Base-by-base conservation (phyloP, 1,139 yeast species). In the Lodderomyces pseudojiufengensis region DNA sequence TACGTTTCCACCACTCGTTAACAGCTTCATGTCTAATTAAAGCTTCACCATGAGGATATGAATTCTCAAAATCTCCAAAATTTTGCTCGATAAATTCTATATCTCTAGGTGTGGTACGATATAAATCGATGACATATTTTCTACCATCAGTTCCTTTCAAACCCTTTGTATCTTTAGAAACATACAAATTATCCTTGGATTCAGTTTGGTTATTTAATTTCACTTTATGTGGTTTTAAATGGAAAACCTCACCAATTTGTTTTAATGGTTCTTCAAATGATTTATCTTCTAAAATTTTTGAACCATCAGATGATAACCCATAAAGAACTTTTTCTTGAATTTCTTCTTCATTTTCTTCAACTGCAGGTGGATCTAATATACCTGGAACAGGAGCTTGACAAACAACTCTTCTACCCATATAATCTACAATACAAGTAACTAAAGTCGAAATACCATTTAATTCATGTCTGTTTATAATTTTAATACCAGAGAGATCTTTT, bases 361-460 rank as follows among this genome's bases (percentile, higher is more conserved):
- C 61, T 8, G 48, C 48, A 13, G 61, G 52, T 5, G 20, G 20
- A 39, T 76, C 71, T 62, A 90, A 84, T 43, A 90, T 78, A 43
- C 98, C 98, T n/a, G 98, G 98, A 33, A 92, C 95, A 16, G 97
- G 96, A 11, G 96, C 86, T 65, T 92, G 98, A 56, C 95, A 88
- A 29, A 90, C 74, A 29, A 90, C 69, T 58, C 97, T 76, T 51
- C 78, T 82, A 43, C 98, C 98, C 58, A 84, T 78, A 61, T 77
- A 90, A 59, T 92, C 97, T 39, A 92, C 87, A 42, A 90, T 74
- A 31, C 90, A 74, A 6, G 97, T 85, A 47, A 86, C 78, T 43
- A 90, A 68, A 38, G 83, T 80, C 50, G 78, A 76, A 35, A 88
- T 66, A 29, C 83, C 87, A 12, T 64, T 65, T 25, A 79, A 55